A percentile compares a stretch with the other conserved stretches of the same genome.
Conservation (phyloP, 2,329 filamentous ascomycete species). For the Aspergillus fumigatiaffinis region DNA sequence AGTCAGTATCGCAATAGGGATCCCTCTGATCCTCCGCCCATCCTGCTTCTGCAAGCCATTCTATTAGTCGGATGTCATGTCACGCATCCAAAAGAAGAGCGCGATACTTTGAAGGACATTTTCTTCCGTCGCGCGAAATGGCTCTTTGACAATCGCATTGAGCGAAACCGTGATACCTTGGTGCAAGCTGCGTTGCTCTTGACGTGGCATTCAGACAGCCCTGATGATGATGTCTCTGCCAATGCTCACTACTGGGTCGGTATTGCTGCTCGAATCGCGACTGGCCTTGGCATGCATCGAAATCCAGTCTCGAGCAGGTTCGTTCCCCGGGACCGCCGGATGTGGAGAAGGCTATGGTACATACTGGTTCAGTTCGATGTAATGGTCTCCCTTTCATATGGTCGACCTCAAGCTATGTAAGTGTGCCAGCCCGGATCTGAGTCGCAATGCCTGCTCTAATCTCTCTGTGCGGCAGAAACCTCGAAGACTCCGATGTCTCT, state of each 20-base stretch:
- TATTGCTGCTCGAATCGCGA: slow-evolving; percentile 49
- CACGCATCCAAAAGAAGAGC: slow-evolving; percentile 36
- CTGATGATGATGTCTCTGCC: slow-evolving; percentile 52
- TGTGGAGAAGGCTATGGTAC: slow-evolving; percentile 44
- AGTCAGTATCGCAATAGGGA: slow-evolving; percentile 47
- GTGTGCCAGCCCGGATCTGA: slow-evolving; percentile 8
- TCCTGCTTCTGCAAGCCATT: slow-evolving; percentile 50
- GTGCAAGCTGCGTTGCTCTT: slow-evolving; percentile 54
- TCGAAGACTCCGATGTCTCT: slow-evolving; percentile 51
- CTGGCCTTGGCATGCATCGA: slow-evolving; percentile 53
- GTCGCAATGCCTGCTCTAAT: background rate
- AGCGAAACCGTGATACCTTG: slow-evolving; percentile 51
- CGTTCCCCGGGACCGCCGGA: slow-evolving; percentile 38
- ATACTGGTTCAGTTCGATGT: slow-evolving; percentile 44
- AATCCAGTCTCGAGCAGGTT: slow-evolving; percentile 41
- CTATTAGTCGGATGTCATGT: slow-evolving; percentile 53
- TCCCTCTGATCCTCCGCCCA: slow-evolving; percentile 42
- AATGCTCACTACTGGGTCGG: slow-evolving; percentile 55
- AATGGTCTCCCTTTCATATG: slow-evolving; percentile 45
- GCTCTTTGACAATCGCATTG: slow-evolving; percentile 51
- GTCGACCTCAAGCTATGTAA: slow-evolving; percentile 50
- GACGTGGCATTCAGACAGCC: slow-evolving; percentile 53
- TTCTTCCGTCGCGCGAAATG: slow-evolving; percentile 53
- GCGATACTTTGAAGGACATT: slow-evolving; percentile 44
- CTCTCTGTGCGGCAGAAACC: slow-evolving; percentile 27